Percentiles rank a stretch among this genome's conserved stretches.
Conservation (phyloP, 352 stramenopile genomes). For the Phytopythium delawarense region DNA sequence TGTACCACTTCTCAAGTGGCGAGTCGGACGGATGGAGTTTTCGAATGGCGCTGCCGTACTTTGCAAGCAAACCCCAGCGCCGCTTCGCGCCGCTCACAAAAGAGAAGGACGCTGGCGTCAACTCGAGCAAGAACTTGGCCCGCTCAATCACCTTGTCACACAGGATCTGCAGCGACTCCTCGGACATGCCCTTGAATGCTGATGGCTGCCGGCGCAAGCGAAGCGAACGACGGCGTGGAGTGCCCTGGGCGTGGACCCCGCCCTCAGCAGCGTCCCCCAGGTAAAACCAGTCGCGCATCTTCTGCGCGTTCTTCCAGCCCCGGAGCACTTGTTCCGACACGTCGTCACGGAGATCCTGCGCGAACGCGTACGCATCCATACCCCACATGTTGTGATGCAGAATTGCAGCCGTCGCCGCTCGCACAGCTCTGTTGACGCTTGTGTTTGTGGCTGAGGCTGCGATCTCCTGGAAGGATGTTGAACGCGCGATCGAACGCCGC, state of each 20-base stretch:
- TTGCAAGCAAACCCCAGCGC: conserved; percentile 63
- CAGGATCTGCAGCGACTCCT: conserved; percentile 62
- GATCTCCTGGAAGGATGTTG: conserved; percentile 40
- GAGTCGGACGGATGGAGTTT: conserved; percentile 37
- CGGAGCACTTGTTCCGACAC: conserved; percentile 63
- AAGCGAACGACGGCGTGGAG: conserved; percentile 25
- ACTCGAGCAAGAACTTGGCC: conserved; percentile 64
- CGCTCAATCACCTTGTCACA: conserved; percentile 71
- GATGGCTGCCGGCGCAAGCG: conserved; percentile 63
- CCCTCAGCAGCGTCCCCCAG: conserved; percentile 68
- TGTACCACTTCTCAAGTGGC: conserved; percentile 77
- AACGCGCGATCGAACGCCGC: conserved; percentile 13
- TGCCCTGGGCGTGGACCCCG: conserved; percentile 28
- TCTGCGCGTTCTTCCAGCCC: conserved; percentile 82
- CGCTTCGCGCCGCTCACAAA: conserved; percentile 68
- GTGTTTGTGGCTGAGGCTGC: conserved; percentile 28
- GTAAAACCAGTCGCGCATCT: conserved; percentile 87
- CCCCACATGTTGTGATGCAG: conserved; percentile 87
- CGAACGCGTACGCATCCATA: conserved; percentile 74
- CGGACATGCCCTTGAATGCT: conserved; percentile 70
- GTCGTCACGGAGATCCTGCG: conserved; percentile 49
- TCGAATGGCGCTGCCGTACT: conserved; percentile 64
- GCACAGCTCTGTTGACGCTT: conserved; percentile 54
- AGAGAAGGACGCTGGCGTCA: conserved; percentile 71
- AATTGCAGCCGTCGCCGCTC: conserved; percentile 69